A percentile compares a stretch with the other conserved stretches of the same genome.
Conservation (phyloP, 257 asterid species). For the Lavandula angustifolia region DNA sequence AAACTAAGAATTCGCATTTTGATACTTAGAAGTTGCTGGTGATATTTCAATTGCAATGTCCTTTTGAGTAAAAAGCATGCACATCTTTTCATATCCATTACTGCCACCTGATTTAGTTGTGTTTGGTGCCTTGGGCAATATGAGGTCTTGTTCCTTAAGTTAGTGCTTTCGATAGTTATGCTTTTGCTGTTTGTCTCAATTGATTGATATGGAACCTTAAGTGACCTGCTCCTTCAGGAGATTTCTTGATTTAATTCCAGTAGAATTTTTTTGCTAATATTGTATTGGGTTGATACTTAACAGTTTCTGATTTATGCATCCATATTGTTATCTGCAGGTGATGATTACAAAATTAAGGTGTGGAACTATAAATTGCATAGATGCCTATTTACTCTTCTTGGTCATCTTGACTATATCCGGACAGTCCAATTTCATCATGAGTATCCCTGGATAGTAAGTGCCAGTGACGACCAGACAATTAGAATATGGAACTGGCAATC, state of each 20-base stretch:
- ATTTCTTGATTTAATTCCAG: conserved; percentile 17
- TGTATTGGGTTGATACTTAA: conserved; percentile 4
- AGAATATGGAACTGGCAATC: conserved; percentile 99
- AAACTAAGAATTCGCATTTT: neutral
- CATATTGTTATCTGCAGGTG: conserved; percentile 59
- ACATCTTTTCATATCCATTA: neutral
- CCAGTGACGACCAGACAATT: conserved; percentile 98
- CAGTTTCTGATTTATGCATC: conserved; percentile 10
- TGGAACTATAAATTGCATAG: conserved; percentile 98
- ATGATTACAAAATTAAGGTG: conserved; percentile 96
- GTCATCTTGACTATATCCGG: conserved; percentile 96
- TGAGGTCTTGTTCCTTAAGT: neutral
- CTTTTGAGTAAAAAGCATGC: neutral
- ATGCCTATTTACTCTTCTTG: conserved; percentile 93
- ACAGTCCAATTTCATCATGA: conserved; percentile 98
- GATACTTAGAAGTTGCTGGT: neutral
- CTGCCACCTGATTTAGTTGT: neutral
- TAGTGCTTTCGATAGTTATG: neutral
- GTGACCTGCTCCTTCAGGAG: neutral
- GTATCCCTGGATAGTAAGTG: conserved; percentile 97
- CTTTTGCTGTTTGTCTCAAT: conserved; percentile 4
- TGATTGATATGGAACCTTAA: conserved; percentile 3
- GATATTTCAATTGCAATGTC: neutral
- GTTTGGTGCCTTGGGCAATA: neutral
- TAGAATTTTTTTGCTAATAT: neutral